Evolutionary conservation across 257 asterid species (phyloP).

Genomic region (Plantago elongata): DNA sequence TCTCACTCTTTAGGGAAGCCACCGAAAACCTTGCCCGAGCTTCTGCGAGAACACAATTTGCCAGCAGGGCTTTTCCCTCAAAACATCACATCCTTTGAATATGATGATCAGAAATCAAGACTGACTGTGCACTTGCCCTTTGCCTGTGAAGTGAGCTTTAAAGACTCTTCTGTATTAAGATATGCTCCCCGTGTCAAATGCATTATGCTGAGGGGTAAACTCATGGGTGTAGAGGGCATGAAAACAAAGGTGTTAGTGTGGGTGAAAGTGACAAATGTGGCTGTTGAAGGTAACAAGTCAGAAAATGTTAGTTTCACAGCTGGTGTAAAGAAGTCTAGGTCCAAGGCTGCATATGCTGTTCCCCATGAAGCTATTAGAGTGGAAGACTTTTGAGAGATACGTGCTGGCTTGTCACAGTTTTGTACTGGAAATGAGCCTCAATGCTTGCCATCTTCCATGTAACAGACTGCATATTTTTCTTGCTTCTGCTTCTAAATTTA

Average conservation of each 20-base stretch:
- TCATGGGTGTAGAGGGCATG: constrained; percentile 72
- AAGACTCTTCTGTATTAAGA: constrained; percentile 54
- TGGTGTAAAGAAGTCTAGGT: constrained; percentile 75
- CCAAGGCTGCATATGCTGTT: constrained; percentile 50
- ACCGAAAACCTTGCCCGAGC: constrained; percentile 46
- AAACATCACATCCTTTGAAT: constrained; percentile 56
- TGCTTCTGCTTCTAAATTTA: too few species aligned
- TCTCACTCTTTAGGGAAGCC: constrained; percentile 46
- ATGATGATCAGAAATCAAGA: constrained; percentile 53
- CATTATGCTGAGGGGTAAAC: constrained; percentile 70
- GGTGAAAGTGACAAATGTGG: constrained; percentile 65
- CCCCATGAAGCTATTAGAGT: constrained; percentile 53
- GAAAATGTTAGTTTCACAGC: constrained; percentile 70
- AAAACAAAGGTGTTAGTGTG: constrained; percentile 71
- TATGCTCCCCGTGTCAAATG: constrained; percentile 61
- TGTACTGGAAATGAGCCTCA: not conserved
- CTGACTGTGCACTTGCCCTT: constrained; percentile 62
- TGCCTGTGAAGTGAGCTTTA: constrained; percentile 73
- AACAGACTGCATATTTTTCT: not conserved
- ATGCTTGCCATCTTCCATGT: not conserved
- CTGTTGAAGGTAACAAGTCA: constrained; percentile 56
- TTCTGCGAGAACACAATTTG: constrained; percentile 61
- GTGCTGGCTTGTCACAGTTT: not conserved
- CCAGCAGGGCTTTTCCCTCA: constrained; percentile 70
- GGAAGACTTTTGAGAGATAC: constrained; percentile 48